Percentiles rank a stretch among this genome's conserved stretches.
These are phyloP conservation scores for Pascua sp. DNA, from an alignment of 1,284 basidiomycete species.

Conservation along the genomic window DNA sequence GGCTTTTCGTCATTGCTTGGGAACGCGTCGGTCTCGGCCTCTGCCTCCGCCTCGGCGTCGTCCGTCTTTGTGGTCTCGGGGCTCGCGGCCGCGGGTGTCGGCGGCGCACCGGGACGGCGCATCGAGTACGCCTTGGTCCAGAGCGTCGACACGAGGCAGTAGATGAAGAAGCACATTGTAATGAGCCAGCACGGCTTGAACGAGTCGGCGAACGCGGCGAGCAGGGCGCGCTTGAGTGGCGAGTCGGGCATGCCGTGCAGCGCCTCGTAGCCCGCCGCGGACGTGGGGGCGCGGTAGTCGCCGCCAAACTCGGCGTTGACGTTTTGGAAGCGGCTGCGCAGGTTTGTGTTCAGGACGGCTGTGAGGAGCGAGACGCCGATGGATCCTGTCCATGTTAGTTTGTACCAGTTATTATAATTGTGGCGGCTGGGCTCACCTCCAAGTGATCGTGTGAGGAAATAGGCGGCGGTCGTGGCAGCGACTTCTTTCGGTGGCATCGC, in stretches of 20 bases:
- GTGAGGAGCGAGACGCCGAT: slow-evolving; percentile 34
- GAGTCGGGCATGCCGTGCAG: slow-evolving; percentile 37
- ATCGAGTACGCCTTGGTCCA: slow-evolving; percentile 15
- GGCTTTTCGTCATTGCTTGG: too few relatives aligned
- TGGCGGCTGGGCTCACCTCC: slow-evolving; percentile 14
- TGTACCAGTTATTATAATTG: too few relatives aligned
- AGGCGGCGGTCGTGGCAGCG: slow-evolving; percentile 43
- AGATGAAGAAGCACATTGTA: slow-evolving; percentile 1
- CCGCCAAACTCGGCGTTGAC: slow-evolving; percentile 35
- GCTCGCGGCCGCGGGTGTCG: neutral
- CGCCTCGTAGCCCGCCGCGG: slow-evolving; percentile 30
- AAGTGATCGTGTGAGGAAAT: slow-evolving; percentile 32
- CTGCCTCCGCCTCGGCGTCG: neutral
- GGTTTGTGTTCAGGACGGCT: slow-evolving; percentile 38
- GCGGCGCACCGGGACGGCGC: neutral
- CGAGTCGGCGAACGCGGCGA: slow-evolving; percentile 40
- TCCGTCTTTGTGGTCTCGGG: neutral
- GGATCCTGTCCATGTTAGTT: slow-evolving; percentile 5
- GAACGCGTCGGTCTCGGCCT: neutral
- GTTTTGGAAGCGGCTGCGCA: slow-evolving; percentile 30
- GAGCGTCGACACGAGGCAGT: slow-evolving; percentile 11
- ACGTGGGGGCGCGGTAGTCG: slow-evolving; percentile 28
- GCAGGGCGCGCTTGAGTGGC: slow-evolving; percentile 19
- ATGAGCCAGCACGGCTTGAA: slow-evolving; percentile 24
- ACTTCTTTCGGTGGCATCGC: slow-evolving; percentile 47